phyloP scores from a whole-genome alignment of 306 rosid genomes.

The Fragaria ananassa region DNA sequence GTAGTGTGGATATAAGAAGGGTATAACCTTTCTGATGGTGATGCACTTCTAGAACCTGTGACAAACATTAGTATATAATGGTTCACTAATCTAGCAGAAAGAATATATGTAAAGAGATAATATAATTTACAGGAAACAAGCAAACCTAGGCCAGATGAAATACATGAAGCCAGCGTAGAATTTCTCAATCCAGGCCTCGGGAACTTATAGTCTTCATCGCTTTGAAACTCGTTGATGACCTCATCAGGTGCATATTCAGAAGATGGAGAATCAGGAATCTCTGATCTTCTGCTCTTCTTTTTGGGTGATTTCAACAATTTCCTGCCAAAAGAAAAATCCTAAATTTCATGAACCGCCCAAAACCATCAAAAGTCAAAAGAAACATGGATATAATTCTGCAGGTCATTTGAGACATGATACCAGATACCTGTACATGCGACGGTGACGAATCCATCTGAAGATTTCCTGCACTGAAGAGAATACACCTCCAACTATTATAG shows the following conservation, averaged over 20 bases:
- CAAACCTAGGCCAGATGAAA: conserved; percentile 56
- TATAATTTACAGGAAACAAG: conserved; percentile 8
- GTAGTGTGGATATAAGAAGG: conserved; percentile 76
- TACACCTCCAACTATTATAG: background rate
- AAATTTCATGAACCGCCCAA: conserved; percentile 8
- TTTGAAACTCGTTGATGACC: conserved; percentile 18
- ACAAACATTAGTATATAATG: background rate
- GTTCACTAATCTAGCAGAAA: background rate
- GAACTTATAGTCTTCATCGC: conserved; percentile 32
- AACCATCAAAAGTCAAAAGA: conserved; percentile 1
- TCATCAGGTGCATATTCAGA: conserved; percentile 48
- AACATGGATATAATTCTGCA: conserved; percentile 4
- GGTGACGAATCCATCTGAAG: conserved; percentile 46
- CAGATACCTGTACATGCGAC: conserved; percentile 51
- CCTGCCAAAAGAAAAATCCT: conserved; percentile 49
- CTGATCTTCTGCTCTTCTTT: conserved; percentile 47
- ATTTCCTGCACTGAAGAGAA: conserved; percentile 3
- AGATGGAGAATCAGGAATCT: conserved; percentile 44
- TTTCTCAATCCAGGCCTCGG: conserved; percentile 33
- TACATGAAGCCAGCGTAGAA: conserved; percentile 34
- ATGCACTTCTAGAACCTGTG: conserved; percentile 41
- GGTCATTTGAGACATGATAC: background rate
- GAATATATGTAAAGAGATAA: background rate
- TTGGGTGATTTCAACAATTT: conserved; percentile 50
- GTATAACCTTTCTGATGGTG: conserved; percentile 36